Evolutionary conservation across 2,329 filamentous ascomycete species (phyloP).

Genomic region (Talaromyces sp.): DNA sequence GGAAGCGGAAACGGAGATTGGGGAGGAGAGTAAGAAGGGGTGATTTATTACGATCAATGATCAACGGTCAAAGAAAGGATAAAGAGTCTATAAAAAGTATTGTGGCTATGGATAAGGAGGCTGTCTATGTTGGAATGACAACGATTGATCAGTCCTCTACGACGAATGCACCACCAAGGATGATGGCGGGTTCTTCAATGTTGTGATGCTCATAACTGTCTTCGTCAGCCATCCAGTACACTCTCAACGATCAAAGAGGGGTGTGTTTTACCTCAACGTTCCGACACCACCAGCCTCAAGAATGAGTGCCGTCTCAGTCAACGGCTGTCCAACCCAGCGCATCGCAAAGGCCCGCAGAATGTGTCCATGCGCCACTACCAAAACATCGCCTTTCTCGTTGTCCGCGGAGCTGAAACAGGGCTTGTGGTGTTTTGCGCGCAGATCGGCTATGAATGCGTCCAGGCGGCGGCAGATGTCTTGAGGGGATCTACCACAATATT

Average conservation of each 20-base stretch:
- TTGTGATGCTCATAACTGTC: slow-evolving; percentile 73
- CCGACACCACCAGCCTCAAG: slow-evolving; percentile 87
- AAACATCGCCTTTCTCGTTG: slow-evolving; percentile 58
- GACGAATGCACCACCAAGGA: slow-evolving; percentile 69
- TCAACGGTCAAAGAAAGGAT: not conserved
- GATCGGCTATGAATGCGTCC: slow-evolving; percentile 71
- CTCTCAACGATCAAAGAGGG: no score
- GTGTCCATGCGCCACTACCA: slow-evolving; percentile 86
- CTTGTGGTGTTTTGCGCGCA: slow-evolving; percentile 63
- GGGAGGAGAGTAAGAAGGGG: not conserved
- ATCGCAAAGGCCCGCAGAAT: slow-evolving; percentile 84
- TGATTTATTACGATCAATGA: not conserved
- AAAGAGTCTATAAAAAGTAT: not conserved
- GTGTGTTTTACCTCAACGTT: slow-evolving; percentile 61
- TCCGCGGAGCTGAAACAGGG: slow-evolving; percentile 55
- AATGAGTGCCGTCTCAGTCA: slow-evolving; percentile 73
- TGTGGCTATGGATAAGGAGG: not conserved
- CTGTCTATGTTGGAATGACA: not conserved
- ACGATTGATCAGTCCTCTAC: slow-evolving; percentile 30
- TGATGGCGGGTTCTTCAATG: slow-evolving; percentile 73
- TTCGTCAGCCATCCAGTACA: not conserved
- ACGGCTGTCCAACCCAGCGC: slow-evolving; percentile 71
- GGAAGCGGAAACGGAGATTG: not conserved
- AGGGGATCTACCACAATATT: slow-evolving; percentile 53
- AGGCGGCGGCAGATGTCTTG: slow-evolving; percentile 68